Percentiles rank a stretch among this genome's conserved stretches.
These are phyloP conservation scores for Tremella mesenterica DNA, from an alignment of 768 basidiomycete species.

Conservation along the genomic window DNA sequence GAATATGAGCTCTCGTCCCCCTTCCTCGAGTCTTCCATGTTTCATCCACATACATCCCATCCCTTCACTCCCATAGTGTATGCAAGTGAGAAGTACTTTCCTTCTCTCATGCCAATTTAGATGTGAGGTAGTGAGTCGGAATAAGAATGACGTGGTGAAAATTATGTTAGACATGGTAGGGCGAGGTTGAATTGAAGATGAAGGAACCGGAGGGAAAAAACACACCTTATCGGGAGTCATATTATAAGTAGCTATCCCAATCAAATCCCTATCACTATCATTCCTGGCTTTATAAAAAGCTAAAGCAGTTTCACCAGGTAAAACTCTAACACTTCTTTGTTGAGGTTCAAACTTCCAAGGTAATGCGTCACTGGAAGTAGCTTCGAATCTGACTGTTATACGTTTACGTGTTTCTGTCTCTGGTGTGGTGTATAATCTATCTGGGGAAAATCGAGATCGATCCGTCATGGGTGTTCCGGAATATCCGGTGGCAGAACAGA, in stretches of 20 bases:
- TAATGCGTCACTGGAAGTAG: conserved; percentile 75
- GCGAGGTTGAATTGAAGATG: background rate
- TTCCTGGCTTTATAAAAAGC: conserved; percentile 96
- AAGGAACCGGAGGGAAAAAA: conserved; percentile 6
- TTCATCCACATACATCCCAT: background rate
- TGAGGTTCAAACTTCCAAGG: conserved; percentile 91
- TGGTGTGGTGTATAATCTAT: conserved; percentile 55
- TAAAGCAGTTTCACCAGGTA: conserved; percentile 90
- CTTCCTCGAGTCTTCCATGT: background rate
- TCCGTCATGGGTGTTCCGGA: conserved; percentile 87
- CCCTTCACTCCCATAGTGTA: background rate
- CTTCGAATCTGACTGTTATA: conserved; percentile 93
- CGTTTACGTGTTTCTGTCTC: conserved; percentile 53
- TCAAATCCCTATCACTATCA: conserved; percentile 70
- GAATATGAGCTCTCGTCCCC: conserved; percentile 20
- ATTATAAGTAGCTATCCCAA: conserved; percentile 98
- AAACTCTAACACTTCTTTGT: conserved; percentile 77
- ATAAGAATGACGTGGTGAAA: background rate
- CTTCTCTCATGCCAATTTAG: background rate
- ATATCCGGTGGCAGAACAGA: conserved; percentile 95
- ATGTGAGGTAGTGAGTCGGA: too few species aligned
- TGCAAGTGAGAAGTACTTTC: too few species aligned
- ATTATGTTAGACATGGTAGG: background rate
- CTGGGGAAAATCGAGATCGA: conserved; percentile 54
- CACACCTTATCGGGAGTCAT: conserved; percentile 92